Evolutionary conservation across 495 filamentous ascomycete genomes (phyloP).

Genomic region (Delitschia confertaspora): DNA sequence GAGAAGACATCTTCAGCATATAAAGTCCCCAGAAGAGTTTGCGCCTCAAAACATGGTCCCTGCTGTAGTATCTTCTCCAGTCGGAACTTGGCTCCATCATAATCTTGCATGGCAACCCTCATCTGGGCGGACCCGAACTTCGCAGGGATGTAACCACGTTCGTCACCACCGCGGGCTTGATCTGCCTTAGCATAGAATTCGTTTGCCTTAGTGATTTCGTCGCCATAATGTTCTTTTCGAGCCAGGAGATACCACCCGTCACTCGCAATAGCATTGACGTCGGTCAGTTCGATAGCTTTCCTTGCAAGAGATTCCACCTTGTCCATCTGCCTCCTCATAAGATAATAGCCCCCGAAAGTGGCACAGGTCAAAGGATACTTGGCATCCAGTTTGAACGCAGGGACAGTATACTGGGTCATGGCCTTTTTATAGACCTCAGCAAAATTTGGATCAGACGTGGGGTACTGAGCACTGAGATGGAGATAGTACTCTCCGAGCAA

Average conservation of each 20-base stretch:
- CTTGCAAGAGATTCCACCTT: constrained; percentile 80
- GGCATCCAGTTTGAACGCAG: constrained; percentile 91
- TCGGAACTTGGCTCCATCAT: constrained; percentile 84
- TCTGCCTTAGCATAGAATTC: constrained; percentile 85
- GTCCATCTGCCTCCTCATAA: constrained; percentile 61
- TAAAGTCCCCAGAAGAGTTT: constrained; percentile 78
- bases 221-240: constrained; percentile 70
- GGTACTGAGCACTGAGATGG: constrained; percentile 66
- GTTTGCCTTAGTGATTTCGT: constrained; percentile 56
- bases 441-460: constrained; percentile 70
- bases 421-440: constrained; percentile 77
- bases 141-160: constrained; percentile 81
- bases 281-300: constrained; percentile 88
- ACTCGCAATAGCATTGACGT: constrained; percentile 89
- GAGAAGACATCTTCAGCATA: constrained; percentile 90
- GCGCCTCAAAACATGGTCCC: constrained; percentile 78
- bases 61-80: constrained; percentile 88
- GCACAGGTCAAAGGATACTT: constrained; percentile 83
- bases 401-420: constrained; percentile 87
- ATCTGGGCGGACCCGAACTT: constrained; percentile 90
- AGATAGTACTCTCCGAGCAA: constrained; percentile 84
- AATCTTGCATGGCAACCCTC: constrained; percentile 70
- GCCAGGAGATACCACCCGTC: constrained; percentile 95
- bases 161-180: constrained; percentile 74
- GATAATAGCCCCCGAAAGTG: constrained; percentile 80